Base-by-base conservation (phyloP, 2,329 filamentous ascomycete genomes). In the Aureobasidium sp. region DNA sequence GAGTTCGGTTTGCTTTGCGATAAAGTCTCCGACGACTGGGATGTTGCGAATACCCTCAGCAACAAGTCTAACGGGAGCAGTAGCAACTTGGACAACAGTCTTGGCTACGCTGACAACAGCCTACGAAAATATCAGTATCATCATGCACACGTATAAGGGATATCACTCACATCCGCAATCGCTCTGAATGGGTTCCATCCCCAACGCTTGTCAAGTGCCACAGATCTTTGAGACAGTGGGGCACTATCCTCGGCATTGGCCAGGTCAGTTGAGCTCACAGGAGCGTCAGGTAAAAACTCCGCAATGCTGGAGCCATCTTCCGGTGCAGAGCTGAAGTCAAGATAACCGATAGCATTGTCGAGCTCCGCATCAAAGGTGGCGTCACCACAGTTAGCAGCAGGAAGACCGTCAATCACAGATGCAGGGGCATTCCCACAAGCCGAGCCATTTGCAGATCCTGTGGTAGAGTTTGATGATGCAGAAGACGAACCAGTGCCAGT, bases 321-420 rank as follows among this genome's bases (percentile, higher is more conserved):
- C 0, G 49, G 25, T 22, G 6, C 27, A 14, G 48, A 53, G 20
- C 29, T 45, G 20, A 53, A 47, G 29, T 48, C 39, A 3, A 53
- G 48, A 14, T 55, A 62, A 2, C 59, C 59, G 15, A 62, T 62
- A 39, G 37, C 25, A 5, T 53, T 27, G 59, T 61, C 58, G 22
- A 61, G 42, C 20, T 34, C 39, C 2, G 37, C 9, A 14, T 62
- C 59, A 14, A 62, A 62, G 14, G n/a, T 53, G 5, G 48, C 20
- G 25, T 60, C 56, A 60, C 56, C 56, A 60, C 56, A 60, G 36
- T 60, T 39, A 5, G 34, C 34, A 4, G 56, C 56, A 9, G 56
- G 56, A 9, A 60, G 22, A 2, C 56, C 56, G 41, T 60, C 56
- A 22, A 60, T 51, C n/a, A 41, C 15, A 22, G 34, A 22, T n/a